Base-by-base conservation (phyloP, 352 stramenopile species). In the Phytophthora aleatoria region DNA sequence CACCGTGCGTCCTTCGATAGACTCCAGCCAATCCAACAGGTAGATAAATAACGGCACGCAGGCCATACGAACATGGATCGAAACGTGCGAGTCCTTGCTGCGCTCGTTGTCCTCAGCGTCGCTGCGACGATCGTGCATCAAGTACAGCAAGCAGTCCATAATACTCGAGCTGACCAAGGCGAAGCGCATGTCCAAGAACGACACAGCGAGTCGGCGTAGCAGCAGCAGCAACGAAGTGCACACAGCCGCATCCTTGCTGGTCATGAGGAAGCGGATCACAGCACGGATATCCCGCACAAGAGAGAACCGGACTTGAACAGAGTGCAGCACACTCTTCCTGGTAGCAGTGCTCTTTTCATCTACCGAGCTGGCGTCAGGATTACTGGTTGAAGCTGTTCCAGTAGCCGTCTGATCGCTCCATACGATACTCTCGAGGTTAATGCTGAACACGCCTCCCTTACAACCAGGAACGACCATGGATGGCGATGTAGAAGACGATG, bases 381-480 rank as follows among this genome's bases (percentile, higher is more conserved):
- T 65, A 42, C 35, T 58, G 53, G 28, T 47, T 8, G 52, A 67
- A 31, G 56, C 30, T 33, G 47, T 26, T 9, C 57, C 41, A 28
- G 59, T 27, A 8, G 26, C 52, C 10, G 68, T 54, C 42, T 92
- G 82, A 42, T 94, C 86, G 50, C 82, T 94, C 86, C 86, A 94
- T 7, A 91, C 83, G 58, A 94, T 94, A 48, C 76, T 89, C 44
- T 94, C 83, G 6, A 93, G 58, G 27, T 85, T 89, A 52, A 94
- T 83, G 39, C 74, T 85, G 33, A 94, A 87, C 15, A 92, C 85
- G 8, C 86, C 83, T 26, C 83, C 83, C 69, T 88, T 75, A 9
- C 71, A 68, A 41, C 59, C 69, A 2, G 72, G 41, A 38, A 55
- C 45, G 13, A 63, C 51, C 56, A 71, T 72, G 2, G 70, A 56